These are phyloP conservation scores for Fennellomyces sp. DNA, from an alignment of 371 early-diverging fungal species.

Conservation along the genomic window DNA sequence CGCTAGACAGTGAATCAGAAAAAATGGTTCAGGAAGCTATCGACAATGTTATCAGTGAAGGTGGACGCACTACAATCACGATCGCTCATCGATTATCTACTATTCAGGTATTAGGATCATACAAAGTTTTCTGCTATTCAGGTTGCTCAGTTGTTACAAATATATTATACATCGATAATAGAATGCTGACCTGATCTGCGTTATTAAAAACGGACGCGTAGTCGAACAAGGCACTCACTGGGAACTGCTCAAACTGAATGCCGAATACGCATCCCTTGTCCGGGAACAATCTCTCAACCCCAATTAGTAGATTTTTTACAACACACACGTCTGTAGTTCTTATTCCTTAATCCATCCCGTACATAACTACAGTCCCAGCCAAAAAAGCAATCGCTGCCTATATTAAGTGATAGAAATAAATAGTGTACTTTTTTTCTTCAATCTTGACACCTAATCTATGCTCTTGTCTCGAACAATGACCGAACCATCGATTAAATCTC, in stretches of 20 bases:
- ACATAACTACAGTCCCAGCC: no score
- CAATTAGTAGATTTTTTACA: slow-evolving; percentile 12
- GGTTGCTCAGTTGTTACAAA: slow-evolving; percentile 72
- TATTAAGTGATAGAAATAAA: no score
- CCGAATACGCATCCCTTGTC: slow-evolving; percentile 38
- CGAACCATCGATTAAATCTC: no score
- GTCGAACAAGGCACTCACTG: slow-evolving; percentile 85
- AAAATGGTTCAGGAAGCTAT: slow-evolving; percentile 86
- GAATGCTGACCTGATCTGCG: slow-evolving; percentile 78
- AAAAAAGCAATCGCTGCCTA: no score
- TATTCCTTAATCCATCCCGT: no score
- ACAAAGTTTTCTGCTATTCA: no score
- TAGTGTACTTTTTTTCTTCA: no score
- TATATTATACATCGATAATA: slow-evolving; percentile 48
- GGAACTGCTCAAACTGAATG: slow-evolving; percentile 54
- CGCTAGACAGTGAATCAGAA: slow-evolving; percentile 90
- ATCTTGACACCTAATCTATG: no score
- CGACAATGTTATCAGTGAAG: slow-evolving; percentile 65
- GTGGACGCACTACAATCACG: slow-evolving; percentile 52
- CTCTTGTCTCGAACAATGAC: no score
- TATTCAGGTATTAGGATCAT: no score
- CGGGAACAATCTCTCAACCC: slow-evolving; percentile 47
- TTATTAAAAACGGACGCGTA: slow-evolving; percentile 76
- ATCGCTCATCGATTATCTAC: no score
- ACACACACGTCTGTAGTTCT: not conserved